A percentile compares a stretch with the other conserved stretches of the same genome.
These are phyloP conservation scores for Pisolithus albus DNA, from an alignment of 768 basidiomycete genomes.

Conservation along the genomic window DNA sequence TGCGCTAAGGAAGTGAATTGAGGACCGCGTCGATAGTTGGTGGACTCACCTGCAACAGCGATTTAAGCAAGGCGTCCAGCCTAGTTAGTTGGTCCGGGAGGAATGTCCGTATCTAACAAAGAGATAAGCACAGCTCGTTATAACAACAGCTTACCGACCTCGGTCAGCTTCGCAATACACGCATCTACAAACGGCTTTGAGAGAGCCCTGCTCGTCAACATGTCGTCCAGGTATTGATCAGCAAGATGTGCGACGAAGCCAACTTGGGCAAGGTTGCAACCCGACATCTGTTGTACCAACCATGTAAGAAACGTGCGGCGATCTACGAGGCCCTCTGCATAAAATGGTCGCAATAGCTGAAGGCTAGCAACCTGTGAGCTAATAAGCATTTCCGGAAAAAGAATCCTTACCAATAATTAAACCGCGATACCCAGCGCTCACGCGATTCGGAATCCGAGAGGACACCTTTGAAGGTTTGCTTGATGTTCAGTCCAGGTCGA, in stretches of 20 bases:
- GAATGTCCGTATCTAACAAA: constrained; percentile 47
- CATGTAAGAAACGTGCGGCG: constrained; percentile 69
- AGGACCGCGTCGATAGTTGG: neutral
- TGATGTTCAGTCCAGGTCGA: constrained; percentile 70
- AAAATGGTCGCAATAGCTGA: constrained; percentile 66
- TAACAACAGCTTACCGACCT: constrained; percentile 35
- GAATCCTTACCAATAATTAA: constrained; percentile 60
- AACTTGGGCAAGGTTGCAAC: constrained; percentile 75
- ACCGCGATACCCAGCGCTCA: constrained; percentile 72
- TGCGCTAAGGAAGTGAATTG: constrained; percentile 37
- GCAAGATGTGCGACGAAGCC: constrained; percentile 69
- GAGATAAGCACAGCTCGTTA: neutral
- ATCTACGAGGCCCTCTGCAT: constrained; percentile 75
- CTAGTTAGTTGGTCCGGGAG: constrained; percentile 50
- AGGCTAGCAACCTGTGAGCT: constrained; percentile 38
- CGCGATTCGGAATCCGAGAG: constrained; percentile 64
- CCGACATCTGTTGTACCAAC: constrained; percentile 72
- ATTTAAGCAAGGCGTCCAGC: constrained; percentile 47
- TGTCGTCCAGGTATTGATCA: constrained; percentile 73
- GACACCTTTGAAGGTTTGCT: constrained; percentile 78
- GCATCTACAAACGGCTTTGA: constrained; percentile 67
- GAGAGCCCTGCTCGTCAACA: constrained; percentile 60
- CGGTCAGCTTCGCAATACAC: constrained; percentile 56
- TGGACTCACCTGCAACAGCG: constrained; percentile 52
- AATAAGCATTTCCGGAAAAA: neutral